These are phyloP conservation scores for Volvox reticuliferus DNA, from an alignment of 139 green algal species.

Conservation along the genomic window DNA sequence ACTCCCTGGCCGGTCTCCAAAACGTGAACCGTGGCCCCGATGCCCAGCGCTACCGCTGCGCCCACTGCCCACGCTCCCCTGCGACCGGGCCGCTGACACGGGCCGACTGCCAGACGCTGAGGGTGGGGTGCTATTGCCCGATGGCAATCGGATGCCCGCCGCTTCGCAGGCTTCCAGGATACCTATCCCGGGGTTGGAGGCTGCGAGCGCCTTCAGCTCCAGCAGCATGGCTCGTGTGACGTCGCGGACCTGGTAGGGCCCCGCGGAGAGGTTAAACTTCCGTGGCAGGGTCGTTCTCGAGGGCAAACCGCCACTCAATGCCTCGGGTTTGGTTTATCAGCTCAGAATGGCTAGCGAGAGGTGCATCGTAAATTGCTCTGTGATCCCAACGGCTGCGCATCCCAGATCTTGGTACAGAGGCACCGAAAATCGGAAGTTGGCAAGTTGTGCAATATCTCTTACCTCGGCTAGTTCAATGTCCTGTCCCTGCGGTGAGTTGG, in stretches of 20 bases:
- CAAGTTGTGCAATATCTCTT: neutral
- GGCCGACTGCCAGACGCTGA: conserved; percentile 33
- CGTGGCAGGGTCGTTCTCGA: no score
- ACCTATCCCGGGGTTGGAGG: conserved; percentile 44
- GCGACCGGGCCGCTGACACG: neutral
- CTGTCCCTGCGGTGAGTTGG: neutral
- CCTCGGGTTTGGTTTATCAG: no score
- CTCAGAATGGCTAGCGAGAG: no score
- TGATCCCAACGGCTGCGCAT: no score
- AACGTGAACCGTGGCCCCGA: neutral
- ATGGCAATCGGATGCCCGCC: conserved; percentile 60
- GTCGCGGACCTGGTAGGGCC: conserved; percentile 12
- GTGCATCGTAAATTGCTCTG: no score
- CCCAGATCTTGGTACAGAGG: no score
- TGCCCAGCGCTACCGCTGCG: neutral
- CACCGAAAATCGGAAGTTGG: no score
- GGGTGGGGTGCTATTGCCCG: conserved; percentile 28
- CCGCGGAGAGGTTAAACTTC: no score
- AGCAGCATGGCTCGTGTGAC: conserved; percentile 54
- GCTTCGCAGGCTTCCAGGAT: conserved; percentile 56
- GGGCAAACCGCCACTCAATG: no score
- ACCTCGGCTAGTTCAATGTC: conserved; percentile 21
- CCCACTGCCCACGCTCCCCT: conserved; percentile 15
- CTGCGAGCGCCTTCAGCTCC: conserved; percentile 58
- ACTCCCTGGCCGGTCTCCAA: neutral